These are phyloP conservation scores for Kokia cookei DNA, from an alignment of 441 rosid genomes.

Conservation along the genomic window DNA sequence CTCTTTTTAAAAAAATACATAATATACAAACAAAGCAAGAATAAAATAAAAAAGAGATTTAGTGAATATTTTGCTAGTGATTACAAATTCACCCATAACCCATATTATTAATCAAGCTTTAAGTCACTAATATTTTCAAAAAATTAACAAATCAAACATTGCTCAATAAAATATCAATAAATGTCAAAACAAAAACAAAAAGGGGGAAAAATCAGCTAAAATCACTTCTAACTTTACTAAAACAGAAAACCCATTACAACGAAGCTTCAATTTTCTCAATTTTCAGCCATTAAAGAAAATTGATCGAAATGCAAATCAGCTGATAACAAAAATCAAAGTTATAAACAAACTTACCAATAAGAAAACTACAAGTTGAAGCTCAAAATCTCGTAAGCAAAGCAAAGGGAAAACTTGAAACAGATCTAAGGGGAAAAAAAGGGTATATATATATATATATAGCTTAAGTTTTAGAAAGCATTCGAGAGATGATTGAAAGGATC, in stretches of 20 bases:
- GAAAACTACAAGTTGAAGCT: neutral
- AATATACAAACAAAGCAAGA: neutral
- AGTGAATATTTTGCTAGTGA: neutral
- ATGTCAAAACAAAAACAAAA: neutral
- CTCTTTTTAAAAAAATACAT: neutral
- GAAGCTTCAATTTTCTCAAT: neutral
- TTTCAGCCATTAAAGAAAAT: neutral
- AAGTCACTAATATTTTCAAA: neutral
- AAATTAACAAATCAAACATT: neutral
- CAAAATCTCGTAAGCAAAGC: neutral
- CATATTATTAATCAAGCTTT: neutral
- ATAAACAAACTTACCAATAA: slow-evolving; percentile 7
- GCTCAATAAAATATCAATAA: neutral
- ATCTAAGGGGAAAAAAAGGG: neutral
- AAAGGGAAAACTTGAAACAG: neutral
- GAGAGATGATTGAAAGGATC: neutral
- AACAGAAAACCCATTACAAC: neutral
- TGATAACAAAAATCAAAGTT: neutral
- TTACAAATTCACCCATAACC: neutral
- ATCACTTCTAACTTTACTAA: neutral
- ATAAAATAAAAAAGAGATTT: neutral
- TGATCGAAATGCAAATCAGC: neutral
- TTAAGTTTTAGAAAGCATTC: neutral
- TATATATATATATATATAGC: neutral
- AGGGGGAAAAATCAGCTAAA: neutral